Evolutionary conservation across 2,329 filamentous ascomycete genomes (phyloP).

Genomic region (Penicillium sp.): DNA sequence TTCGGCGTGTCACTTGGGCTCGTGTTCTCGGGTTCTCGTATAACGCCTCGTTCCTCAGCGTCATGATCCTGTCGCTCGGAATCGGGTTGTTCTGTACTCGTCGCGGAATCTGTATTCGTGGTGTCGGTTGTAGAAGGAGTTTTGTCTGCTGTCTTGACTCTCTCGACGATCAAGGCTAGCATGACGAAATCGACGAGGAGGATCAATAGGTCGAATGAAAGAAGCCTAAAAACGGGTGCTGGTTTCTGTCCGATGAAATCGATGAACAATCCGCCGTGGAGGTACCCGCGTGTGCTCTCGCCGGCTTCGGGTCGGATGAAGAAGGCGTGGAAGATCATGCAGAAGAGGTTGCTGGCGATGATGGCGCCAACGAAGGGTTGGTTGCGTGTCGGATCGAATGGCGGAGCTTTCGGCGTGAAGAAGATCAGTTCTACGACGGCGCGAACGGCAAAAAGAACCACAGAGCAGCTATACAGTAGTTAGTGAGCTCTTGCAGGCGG

Average conservation of each 20-base stretch:
- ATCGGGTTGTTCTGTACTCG: constrained; percentile 16
- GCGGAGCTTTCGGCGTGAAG: constrained; percentile 58
- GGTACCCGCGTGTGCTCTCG: constrained; percentile 53
- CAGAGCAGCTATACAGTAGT: constrained; percentile 51
- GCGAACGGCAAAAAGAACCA: constrained; percentile 56
- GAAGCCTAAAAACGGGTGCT: constrained; percentile 52
- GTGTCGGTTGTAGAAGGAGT: constrained; percentile 5
- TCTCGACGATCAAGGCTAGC: constrained; percentile 55
- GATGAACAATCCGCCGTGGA: constrained; percentile 62
- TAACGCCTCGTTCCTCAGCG: constrained; percentile 58
- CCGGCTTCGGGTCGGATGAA: constrained; percentile 52
- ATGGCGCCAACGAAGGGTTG: constrained; percentile 56
- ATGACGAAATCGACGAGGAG: constrained; percentile 57
- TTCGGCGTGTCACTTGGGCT: constrained; percentile 42
- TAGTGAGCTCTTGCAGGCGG: background rate
- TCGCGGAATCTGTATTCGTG: constrained; percentile 20
- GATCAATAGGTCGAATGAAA: constrained; percentile 54
- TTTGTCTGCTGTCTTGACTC: constrained; percentile 45
- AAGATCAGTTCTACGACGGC: constrained; percentile 57
- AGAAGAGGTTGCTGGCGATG: constrained; percentile 54
- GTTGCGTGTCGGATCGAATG: constrained; percentile 51
- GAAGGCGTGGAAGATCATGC: constrained; percentile 57
- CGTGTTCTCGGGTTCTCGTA: constrained; percentile 37
- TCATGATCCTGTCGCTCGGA: constrained; percentile 53
- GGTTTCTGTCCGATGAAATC: constrained; percentile 64